Conservation (phyloP, 2,329 filamentous ascomycete genomes). For the Fusarium staphyleae region DNA sequence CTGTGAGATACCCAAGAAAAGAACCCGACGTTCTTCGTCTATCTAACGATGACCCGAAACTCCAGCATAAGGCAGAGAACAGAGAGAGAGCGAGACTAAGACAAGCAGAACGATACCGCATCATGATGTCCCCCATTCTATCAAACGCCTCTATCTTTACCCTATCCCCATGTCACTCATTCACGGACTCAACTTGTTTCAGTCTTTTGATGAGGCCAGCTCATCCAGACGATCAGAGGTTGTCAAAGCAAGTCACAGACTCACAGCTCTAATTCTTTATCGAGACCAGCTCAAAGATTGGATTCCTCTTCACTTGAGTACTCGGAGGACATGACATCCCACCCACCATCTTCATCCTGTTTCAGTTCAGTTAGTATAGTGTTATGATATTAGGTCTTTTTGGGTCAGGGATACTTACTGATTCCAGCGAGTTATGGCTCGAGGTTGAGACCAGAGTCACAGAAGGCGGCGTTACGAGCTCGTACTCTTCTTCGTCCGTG, state of each 20-base stretch:
- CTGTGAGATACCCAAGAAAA: conserved; percentile 25
- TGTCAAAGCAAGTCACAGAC: not conserved
- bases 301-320: not conserved
- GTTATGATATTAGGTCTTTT: not conserved
- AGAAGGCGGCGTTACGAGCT: not conserved
- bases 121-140: not conserved
- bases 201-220: not conserved
- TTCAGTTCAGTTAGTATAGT: not conserved
- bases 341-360: not conserved
- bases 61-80: not conserved
- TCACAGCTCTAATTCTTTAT: not conserved
- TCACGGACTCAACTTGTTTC: not conserved
- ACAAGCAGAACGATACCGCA: not conserved
- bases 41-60: not conserved
- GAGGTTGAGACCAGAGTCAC: not conserved
- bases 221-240: not conserved
- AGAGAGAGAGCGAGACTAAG: not conserved
- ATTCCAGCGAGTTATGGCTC: not conserved
- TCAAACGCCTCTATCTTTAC: not conserved
- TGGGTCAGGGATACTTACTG: not conserved
- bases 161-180: not conserved
- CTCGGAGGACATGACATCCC: not conserved
- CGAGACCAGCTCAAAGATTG: not conserved
- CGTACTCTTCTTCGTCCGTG: not conserved
- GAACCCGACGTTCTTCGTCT: conserved; percentile 2